Evolutionary conservation across 768 basidiomycete species (phyloP).

Genomic region (Paxillus ammoniavirescens): DNA sequence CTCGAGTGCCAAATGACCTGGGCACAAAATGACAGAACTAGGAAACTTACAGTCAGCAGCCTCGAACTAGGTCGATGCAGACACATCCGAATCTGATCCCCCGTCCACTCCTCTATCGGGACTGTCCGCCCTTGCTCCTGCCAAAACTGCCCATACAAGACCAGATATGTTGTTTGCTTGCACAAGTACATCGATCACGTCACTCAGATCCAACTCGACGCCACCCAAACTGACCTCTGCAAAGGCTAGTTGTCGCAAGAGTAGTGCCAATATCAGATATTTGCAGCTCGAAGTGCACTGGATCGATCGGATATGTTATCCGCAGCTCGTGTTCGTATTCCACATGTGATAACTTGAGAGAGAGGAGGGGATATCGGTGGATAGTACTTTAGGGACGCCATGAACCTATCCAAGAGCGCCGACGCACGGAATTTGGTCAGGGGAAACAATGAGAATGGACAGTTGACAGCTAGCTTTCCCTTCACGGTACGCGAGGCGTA

Average conservation of each 20-base stretch:
- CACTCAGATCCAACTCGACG: conserved; percentile 52
- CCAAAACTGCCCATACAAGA: conserved; percentile 58
- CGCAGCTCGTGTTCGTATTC: conserved; percentile 77
- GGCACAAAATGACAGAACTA: too few relatives aligned
- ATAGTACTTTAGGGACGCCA: conserved; percentile 54
- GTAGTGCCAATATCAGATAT: conserved; percentile 50
- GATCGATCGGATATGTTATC: conserved; percentile 57
- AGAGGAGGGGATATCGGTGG: conserved; percentile 55
- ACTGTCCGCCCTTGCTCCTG: conserved; percentile 34
- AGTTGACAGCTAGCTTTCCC: conserved; percentile 41
- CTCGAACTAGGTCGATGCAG: too few relatives aligned
- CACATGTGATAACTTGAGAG: conserved; percentile 55
- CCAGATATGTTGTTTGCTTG: conserved; percentile 66
- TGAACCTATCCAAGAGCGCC: conserved; percentile 51
- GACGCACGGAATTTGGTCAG: conserved; percentile 1
- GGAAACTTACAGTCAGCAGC: too few relatives aligned
- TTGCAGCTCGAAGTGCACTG: conserved; percentile 21
- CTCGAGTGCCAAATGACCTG: too few relatives aligned
- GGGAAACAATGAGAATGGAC: background rate
- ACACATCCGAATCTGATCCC: too few relatives aligned
- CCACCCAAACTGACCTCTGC: conserved; percentile 56
- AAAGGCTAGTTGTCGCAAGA: conserved; percentile 63
- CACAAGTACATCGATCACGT: conserved; percentile 60
- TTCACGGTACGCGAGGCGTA: too few relatives aligned
- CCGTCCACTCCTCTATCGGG: background rate